A percentile compares a stretch with the other conserved stretches of the same genome.
Evolutionary conservation across 192 early-diverging fungal genomes (phyloP).

Genomic region (Coemansia sp.): DNA sequence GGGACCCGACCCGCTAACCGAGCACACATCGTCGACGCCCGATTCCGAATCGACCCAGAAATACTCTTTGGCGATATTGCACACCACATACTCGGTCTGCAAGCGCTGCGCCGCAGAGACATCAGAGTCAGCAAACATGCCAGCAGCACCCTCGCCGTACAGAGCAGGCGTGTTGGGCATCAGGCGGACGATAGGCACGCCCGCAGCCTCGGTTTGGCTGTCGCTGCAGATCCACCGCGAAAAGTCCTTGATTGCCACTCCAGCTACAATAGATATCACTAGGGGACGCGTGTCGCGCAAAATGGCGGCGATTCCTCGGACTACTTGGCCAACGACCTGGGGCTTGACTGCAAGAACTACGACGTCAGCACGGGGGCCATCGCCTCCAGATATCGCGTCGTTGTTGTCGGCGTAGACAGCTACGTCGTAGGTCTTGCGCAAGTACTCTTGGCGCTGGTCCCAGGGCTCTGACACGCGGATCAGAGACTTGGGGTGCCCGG

Average conservation of each 20-base stretch:
- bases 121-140: conserved; percentile 68
- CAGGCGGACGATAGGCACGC: conserved; percentile 69
- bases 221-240: conserved; percentile 65
- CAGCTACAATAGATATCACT: conserved; percentile 88
- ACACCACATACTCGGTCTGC: conserved; percentile 69
- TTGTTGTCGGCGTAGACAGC: conserved; percentile 65
- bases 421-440: conserved; percentile 66
- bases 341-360: conserved; percentile 92
- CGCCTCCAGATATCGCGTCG: conserved; percentile 59
- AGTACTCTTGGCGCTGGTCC: conserved; percentile 62
- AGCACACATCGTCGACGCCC: conserved; percentile 85
- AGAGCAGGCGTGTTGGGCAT: conserved; percentile 98
- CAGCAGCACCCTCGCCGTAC: conserved; percentile 84
- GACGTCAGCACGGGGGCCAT: conserved; percentile 54
- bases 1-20: conserved; percentile 89
- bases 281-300: conserved; percentile 64
- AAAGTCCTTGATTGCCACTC: conserved; percentile 76
- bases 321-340: conserved; percentile 77
- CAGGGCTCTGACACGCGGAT: conserved; percentile 84
- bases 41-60: conserved; percentile 80
- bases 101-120: conserved; percentile 65
- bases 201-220: background rate
- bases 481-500: conserved; percentile 66
- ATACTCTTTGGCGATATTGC: conserved; percentile 76
- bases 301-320: conserved; percentile 58